phyloP scores from a whole-genome alignment of 139 green algal species.

The Micractinium sp. region DNA sequence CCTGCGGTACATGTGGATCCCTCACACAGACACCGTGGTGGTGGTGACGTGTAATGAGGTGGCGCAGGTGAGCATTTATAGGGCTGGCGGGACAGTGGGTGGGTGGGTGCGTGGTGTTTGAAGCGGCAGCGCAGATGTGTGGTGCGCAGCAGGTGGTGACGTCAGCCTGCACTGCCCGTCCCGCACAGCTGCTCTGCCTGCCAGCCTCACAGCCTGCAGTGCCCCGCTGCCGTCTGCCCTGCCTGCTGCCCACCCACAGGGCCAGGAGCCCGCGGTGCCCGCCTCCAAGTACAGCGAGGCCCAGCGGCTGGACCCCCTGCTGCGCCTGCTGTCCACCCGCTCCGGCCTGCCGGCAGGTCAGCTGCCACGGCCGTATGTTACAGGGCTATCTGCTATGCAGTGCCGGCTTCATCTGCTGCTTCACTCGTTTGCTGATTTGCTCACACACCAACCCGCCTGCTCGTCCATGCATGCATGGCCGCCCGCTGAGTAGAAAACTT shows the following conservation, averaged over 20 bases:
- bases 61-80: neutral
- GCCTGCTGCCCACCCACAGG: neutral
- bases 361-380: neutral
- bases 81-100: neutral
- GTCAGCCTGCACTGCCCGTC: too few species aligned
- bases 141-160: too few species aligned
- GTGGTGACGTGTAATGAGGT: conserved; percentile 62
- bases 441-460: too few species aligned
- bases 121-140: too few species aligned
- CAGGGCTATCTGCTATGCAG: neutral
- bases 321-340: conserved; percentile 14
- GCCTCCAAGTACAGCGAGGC: conserved; percentile 32
- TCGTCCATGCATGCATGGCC: too few species aligned
- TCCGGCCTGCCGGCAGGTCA: neutral
- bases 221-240: neutral
- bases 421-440: too few species aligned
- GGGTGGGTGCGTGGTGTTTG: neutral
- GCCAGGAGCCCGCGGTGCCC: conserved; percentile 13
- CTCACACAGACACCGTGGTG: conserved; percentile 90
- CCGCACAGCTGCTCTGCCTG: neutral
- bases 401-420: too few species aligned
- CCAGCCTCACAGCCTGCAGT: neutral
- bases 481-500: too few species aligned
- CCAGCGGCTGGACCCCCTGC: conserved; percentile 47
- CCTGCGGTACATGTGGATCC: conserved; percentile 98